phyloP scores from a whole-genome alignment of 345 rosid species.

The Firmiana major region DNA sequence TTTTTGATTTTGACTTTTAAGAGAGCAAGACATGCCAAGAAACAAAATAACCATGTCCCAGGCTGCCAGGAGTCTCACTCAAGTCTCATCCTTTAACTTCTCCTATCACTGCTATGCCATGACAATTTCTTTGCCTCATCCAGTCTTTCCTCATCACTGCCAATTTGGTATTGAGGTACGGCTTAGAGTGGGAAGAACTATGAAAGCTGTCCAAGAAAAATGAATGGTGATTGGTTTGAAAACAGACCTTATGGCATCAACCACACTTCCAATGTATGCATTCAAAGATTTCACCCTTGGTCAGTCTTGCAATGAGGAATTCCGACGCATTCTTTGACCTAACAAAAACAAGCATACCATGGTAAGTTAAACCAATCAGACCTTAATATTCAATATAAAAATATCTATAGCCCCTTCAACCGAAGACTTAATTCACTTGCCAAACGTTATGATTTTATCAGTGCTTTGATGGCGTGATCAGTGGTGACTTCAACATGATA shows the following conservation, averaged over 20 bases:
- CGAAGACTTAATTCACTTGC: no score
- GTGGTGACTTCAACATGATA: no score
- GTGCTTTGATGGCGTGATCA: no score
- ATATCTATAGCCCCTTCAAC: neutral
- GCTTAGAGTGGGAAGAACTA: neutral
- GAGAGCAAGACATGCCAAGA: no score
- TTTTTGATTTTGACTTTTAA: no score
- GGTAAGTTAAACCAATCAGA: neutral
- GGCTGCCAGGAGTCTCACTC: no score
- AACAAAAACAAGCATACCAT: neutral
- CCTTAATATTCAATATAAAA: neutral
- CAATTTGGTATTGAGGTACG: neutral
- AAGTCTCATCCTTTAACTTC: no score
- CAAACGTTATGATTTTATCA: no score
- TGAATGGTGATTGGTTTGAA: neutral
- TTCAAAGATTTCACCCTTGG: slow-evolving; percentile 31
- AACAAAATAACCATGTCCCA: no score
- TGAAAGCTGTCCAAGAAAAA: neutral
- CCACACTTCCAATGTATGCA: slow-evolving; percentile 34
- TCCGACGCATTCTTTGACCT: slow-evolving; percentile 28
- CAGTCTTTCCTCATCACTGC: neutral
- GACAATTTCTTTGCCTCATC: neutral
- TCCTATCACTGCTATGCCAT: no score
- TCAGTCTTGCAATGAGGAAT: slow-evolving; percentile 35
- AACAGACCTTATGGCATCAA: slow-evolving; percentile 38